Conservation (phyloP, 768 basidiomycete genomes). For the Tephrocybe sp. region DNA sequence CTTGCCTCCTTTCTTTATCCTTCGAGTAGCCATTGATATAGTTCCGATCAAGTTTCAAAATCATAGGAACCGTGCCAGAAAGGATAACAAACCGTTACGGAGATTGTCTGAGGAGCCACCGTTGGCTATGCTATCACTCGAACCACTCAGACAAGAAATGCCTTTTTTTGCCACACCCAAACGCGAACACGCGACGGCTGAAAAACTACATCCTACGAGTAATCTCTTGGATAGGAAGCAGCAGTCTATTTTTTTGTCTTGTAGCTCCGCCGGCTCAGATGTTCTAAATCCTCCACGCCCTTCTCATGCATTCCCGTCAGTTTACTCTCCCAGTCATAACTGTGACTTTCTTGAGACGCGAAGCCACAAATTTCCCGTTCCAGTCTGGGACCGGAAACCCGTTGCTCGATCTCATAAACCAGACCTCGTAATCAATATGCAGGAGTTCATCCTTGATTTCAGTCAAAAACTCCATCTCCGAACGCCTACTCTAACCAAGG, state of each 20-base stretch:
- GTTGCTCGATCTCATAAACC: too few relatives aligned
- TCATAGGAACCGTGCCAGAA: constrained; percentile 39
- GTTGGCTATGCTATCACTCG: constrained; percentile 21
- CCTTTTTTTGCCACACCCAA: constrained; percentile 22
- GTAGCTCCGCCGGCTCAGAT: too few relatives aligned
- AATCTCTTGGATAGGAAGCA: too few relatives aligned
- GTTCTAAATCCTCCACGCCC: constrained; percentile 11
- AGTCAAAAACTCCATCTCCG: constrained; percentile 24
- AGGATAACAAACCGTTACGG: constrained; percentile 22
- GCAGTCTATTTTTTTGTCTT: too few relatives aligned
- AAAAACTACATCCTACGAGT: too few relatives aligned
- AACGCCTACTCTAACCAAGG: too few relatives aligned
- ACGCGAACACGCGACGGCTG: too few relatives aligned
- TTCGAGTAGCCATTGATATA: background rate
- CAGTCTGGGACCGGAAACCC: constrained; percentile 31
- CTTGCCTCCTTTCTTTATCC: too few relatives aligned
- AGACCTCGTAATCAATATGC: constrained; percentile 20
- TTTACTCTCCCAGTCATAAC: constrained; percentile 7
- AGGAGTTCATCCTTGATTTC: constrained; percentile 22
- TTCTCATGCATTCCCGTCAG: constrained; percentile 26
- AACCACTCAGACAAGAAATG: constrained; percentile 25
- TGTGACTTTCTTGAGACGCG: constrained; percentile 13
- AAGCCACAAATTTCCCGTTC: constrained; percentile 23
- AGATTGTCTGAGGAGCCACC: constrained; percentile 20
- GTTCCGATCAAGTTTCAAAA: constrained; percentile 48